These are phyloP conservation scores for Massariosphaeria phaeospora DNA, from an alignment of 495 filamentous ascomycete species.

Conservation along the genomic window DNA sequence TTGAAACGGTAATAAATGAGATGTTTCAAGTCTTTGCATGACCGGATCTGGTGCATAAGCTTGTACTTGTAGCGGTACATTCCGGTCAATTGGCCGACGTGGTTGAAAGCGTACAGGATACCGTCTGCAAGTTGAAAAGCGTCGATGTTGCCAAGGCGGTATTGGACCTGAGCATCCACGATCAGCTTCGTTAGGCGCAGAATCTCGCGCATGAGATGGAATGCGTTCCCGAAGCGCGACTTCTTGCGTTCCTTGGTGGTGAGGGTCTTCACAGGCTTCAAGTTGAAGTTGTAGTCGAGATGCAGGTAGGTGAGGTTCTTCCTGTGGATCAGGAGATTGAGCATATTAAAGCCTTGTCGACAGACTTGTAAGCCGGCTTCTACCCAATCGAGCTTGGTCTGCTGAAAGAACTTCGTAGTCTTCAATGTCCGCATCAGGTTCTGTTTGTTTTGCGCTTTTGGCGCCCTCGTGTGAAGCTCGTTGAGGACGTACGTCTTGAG, in stretches of 20 bases:
- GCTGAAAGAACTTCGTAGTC: constrained; percentile 98
- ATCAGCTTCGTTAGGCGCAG: constrained; percentile 96
- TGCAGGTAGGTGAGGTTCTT: constrained; percentile 99
- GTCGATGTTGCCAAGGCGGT: constrained; percentile 96
- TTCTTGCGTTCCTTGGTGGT: constrained; percentile 99
- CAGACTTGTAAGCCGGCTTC: constrained; percentile 98
- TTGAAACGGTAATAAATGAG: constrained; percentile 99
- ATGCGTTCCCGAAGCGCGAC: constrained; percentile 98
- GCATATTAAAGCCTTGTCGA: constrained; percentile 98
- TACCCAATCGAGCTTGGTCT: constrained; percentile 98
- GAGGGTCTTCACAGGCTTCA: constrained; percentile 97
- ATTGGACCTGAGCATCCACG: constrained; percentile 98
- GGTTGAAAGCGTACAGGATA: constrained; percentile 98
- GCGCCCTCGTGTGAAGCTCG: constrained; percentile 87
- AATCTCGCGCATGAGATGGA: constrained; percentile 99
- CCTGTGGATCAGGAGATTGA: constrained; percentile 94
- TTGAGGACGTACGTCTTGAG: constrained; percentile 96
- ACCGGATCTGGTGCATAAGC: constrained; percentile 99
- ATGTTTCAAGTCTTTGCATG: constrained; percentile 99
- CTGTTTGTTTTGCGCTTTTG: constrained; percentile 93
- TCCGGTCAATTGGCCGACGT: constrained; percentile 95
- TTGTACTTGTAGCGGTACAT: constrained; percentile 99
- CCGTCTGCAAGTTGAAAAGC: constrained; percentile 98
- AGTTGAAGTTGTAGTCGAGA: constrained; percentile 98
- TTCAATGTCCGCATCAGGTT: constrained; percentile 84